Base-by-base conservation (phyloP, 164 flowering plant genomes). In the Aristolochia californica region DNA sequence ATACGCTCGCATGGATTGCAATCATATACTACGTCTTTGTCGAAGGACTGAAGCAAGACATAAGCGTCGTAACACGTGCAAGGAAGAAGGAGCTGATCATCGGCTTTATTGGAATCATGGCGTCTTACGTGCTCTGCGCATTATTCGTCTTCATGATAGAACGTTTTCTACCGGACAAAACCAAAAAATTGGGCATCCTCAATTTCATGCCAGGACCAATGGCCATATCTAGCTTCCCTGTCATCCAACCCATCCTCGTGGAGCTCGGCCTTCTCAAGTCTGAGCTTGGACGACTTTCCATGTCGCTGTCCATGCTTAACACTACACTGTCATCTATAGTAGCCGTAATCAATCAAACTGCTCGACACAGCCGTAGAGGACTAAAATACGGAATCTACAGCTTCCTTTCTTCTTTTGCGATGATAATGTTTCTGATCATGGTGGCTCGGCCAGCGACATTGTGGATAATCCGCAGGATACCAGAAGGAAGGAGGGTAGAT, bases 231-330 rank as follows among this genome's bases (percentile, higher is more conserved):
- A 1, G 13, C 54, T 81, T 81, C 21, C 83, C 86, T 5, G 79
- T 75, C 16, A 63, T 81, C 1, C 64, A 74, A 55, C 67, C 71
- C 1, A 61, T 80, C 2, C 72, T 85, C 2, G 61, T 62, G n/a
- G 94, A 85, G 61, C 56, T 78, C 10, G 80, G 78, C 51, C 78
- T 85, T 4, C 72, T 85, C 2, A 81, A 77, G 68, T 80, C 94
- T 0, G 87, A 83, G 45, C 56, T 85, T 0, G 89, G 85, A 0
- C 62, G 81, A 0, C 40, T 75, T 53, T 82, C 87, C n/a, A 14
- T 83, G 49, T 55, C 79, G 0, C 53, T 66, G 1, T 56, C 81
- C 0, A 45, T 83, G 1, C 24, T 78, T 25, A 52, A 68, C 23
- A 81, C 74, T 9, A 16, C 59, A 0, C 17, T 78, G 0, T 57